Base-by-base conservation (phyloP, 768 basidiomycete species). In the Royoungia palumana region DNA sequence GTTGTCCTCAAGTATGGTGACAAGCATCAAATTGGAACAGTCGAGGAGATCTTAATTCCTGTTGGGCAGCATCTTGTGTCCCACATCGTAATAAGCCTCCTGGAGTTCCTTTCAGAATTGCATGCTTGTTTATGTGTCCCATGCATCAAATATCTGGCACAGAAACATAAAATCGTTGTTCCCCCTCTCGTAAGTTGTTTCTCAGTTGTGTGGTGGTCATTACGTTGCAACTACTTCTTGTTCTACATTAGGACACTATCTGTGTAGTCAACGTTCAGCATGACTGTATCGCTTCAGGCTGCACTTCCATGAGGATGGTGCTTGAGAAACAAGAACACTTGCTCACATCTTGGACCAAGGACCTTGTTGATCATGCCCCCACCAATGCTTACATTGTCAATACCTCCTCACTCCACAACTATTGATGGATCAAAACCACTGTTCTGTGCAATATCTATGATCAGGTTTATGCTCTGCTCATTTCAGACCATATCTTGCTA, bases 21-120 rank as follows among this genome's bases (percentile, higher is more conserved):
- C 1, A 14, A 8, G 3, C 27, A 44, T 38, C 27, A 1, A 2
- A 37, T 55, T 17, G 43, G 54, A 5, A 25, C 4, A 4, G 2
- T 55, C 8, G 22, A 0, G 4, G 50, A 52, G 5, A 41, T 55
- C 1, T 20, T 55, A n/a, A 42, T 45, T 17, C 44, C 50, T 2
- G 16, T 21, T 5, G 10, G 37, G 20, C 27, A 24, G 7, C 14
- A 2, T 8, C 1, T 20, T 5, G 42, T 30, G 11, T 37, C 46
- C 0, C 50, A 55, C 16, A 11, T 55, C 3, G 14, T 30, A 0
- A 14, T 55, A 2, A 48, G 22, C 25, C 3, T 48, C 12, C 2
- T 55, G 0, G 46, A 55, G 12, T 41, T 55, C 6, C 28, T 42
- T 22, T 43, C 46, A 0, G n/a, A 35, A 8, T 16, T 48, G 6